A percentile compares a stretch with the other conserved stretches of the same genome.
phyloP scores from a whole-genome alignment of 2,329 filamentous ascomycete species.

The Exophiala sp. region DNA sequence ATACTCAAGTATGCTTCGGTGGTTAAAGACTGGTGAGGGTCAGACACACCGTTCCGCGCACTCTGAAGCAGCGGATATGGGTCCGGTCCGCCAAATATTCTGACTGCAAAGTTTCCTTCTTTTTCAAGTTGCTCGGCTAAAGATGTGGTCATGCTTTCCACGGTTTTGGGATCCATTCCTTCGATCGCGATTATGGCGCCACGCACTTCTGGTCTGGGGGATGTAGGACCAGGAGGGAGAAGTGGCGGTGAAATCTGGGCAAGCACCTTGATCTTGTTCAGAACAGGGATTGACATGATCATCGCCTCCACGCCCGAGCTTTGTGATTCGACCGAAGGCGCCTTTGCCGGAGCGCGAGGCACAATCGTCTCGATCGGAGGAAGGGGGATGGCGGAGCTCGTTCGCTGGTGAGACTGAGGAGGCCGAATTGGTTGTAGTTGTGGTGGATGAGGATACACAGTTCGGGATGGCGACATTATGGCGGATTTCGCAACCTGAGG shows the following conservation, averaged over 20 bases:
- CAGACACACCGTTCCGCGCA: conserved; percentile 12
- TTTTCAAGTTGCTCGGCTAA: conserved; percentile 51
- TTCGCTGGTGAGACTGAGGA: conserved; percentile 40
- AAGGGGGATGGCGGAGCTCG: conserved; percentile 45
- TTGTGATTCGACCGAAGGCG: conserved; percentile 17
- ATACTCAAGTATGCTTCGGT: conserved; percentile 57
- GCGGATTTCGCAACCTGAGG: conserved; percentile 19
- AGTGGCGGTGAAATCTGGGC: conserved; percentile 68
- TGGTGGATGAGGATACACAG: conserved; percentile 18
- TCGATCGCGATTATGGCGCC: conserved; percentile 80
- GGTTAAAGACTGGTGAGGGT: conserved; percentile 33
- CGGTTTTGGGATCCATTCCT: conserved; percentile 60
- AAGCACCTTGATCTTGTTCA: conserved; percentile 71
- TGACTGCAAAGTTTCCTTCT: conserved; percentile 48
- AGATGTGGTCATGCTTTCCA: conserved; percentile 59
- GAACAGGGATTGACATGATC: conserved; percentile 68
- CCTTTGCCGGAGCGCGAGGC: conserved; percentile 28
- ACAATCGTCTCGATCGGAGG: conserved; percentile 47
- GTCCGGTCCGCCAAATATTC: conserved; percentile 45
- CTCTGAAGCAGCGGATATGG: conserved; percentile 11
- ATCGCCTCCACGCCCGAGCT: conserved; percentile 53
- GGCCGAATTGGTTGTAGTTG: conserved; percentile 31
- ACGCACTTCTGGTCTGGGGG: conserved; percentile 45
- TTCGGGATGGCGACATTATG: conserved; percentile 25
- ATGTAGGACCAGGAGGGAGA: conserved; percentile 34